Conservation (phyloP, 176 grass and related monocot genomes). For the Carex cristatella region DNA sequence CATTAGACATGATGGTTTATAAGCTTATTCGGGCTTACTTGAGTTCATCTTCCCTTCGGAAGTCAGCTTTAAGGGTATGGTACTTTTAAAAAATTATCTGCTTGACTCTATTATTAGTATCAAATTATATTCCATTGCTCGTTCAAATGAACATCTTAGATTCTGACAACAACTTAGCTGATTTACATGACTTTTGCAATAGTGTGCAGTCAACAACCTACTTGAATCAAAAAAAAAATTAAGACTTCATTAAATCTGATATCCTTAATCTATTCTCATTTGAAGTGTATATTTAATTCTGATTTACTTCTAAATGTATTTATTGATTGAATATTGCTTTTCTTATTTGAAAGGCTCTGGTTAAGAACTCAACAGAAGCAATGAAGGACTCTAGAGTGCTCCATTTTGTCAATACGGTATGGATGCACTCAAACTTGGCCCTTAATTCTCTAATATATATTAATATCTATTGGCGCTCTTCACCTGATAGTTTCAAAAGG, state of each 20-base stretch:
- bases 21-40: conserved; percentile 94
- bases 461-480: neutral
- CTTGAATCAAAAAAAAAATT: neutral
- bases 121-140: neutral
- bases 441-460: neutral
- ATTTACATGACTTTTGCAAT: neutral
- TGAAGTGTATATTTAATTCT: neutral
- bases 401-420: conserved; percentile 92
- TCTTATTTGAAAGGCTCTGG: conserved; percentile 47
- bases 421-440: neutral
- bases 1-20: conserved; percentile 93
- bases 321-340: conserved; percentile 11
- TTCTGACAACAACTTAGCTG: no score
- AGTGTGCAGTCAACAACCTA: neutral
- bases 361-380: conserved; percentile 84
- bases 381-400: conserved; percentile 95
- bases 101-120: neutral
- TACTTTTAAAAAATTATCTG: neutral
- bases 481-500: neutral
- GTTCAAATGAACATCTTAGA: neutral
- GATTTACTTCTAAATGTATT: neutral
- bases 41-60: conserved; percentile 87
- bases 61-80: conserved; percentile 93
- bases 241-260: neutral
- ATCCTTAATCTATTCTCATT: neutral